These are phyloP conservation scores for Nephelium lappaceum DNA, from an alignment of 345 rosid species.

Conservation along the genomic window DNA sequence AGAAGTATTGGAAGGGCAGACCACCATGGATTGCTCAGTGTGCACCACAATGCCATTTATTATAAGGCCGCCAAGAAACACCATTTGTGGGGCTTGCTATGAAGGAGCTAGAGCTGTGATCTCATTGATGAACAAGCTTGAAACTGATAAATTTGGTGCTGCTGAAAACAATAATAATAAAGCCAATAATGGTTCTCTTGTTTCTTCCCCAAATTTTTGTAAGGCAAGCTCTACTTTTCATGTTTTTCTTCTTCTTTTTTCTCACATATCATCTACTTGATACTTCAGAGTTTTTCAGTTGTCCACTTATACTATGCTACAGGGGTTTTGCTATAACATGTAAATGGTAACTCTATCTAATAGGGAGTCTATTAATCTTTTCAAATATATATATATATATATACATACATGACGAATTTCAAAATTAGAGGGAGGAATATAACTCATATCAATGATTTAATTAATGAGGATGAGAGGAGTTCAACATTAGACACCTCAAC, in stretches of 20 bases:
- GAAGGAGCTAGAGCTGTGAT: constrained; percentile 65
- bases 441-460: too few species aligned
- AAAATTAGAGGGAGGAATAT: too few species aligned
- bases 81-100: constrained; percentile 75
- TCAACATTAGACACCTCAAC: too few species aligned
- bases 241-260: neutral
- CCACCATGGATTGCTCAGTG: constrained; percentile 77
- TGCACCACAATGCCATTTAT: constrained; percentile 74
- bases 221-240: constrained; percentile 58
- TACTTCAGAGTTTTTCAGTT: neutral
- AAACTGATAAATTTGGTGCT: constrained; percentile 36
- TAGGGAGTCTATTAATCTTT: neutral
- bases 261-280: neutral
- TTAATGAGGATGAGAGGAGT: too few species aligned
- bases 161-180: neutral
- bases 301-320: neutral
- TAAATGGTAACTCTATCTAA: neutral
- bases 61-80: constrained; percentile 86
- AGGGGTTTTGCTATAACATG: neutral
- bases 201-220: constrained; percentile 42
- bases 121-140: constrained; percentile 56
- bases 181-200: neutral
- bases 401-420: too few species aligned
- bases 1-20: neutral
- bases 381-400: too few species aligned